Evolutionary conservation across 768 basidiomycete genomes (phyloP), one percentile per base, ranked within the genome.

Genomic region (Tulasnella calospora): DNA sequence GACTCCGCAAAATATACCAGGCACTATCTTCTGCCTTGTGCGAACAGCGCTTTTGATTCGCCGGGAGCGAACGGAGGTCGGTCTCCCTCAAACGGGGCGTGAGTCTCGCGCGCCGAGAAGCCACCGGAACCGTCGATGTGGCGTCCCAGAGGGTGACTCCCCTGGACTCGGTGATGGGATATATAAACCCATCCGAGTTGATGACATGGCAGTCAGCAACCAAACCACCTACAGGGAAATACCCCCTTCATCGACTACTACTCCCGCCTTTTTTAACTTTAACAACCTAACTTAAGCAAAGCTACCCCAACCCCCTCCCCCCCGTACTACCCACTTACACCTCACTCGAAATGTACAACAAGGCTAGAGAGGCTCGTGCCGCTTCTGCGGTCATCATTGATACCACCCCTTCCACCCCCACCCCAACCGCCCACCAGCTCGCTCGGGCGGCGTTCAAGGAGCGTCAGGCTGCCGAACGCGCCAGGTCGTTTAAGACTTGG

Each of bases 91-190:
- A 67, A 67, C 61, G n/a, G 61, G 61, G 7, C 33, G 30, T 27
- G 27, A 35, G 33, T 27, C 33, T 67, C 61, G 61, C 61, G 61
- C 61, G 61, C 61, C 61, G 61, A 67, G 61, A 67, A 67, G 61
- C 61, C 61, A 67, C 61, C 61, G 61, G 61, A 67, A 67, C 61
- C 61, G 61, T 67, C 61, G n/a, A 67, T 67, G 61, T 67, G 61
- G 61, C 61, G 61, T 67, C 30, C 23, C 33, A 13, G 30, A 67
- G 30, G 30, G 61, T 67, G 61, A 67, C 61, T 67, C 61, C 61
- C 61, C 61, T 67, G 27, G 27, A 67, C 30, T 57, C 61, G 61
- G 33, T 67, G 61, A 67, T 30, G 61, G 61, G 44, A 17, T 67
- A 67, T 67, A 67, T 67, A 67, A 67, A 6, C 30, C 61, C 61